These are phyloP conservation scores for Fusarium gaditjirri DNA, from an alignment of 2,329 filamentous ascomycete species.

Conservation along the genomic window DNA sequence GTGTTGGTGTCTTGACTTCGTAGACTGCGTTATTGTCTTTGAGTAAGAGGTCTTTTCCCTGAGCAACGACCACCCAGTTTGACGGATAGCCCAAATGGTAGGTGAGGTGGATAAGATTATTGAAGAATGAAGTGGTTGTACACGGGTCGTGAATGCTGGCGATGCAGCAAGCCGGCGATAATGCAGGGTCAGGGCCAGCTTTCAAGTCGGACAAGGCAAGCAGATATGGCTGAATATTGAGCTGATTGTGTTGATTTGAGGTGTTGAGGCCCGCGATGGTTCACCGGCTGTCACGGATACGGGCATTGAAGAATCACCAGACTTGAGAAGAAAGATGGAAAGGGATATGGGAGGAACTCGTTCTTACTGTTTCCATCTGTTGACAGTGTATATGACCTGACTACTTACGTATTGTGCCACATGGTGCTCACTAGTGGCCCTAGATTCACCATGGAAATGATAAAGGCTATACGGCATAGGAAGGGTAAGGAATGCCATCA, in stretches of 20 bases:
- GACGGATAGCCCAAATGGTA: not conserved
- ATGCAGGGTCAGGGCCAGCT: slow-evolving; percentile 4
- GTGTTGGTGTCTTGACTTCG: not conserved
- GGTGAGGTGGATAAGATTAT: not conserved
- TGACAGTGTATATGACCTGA: not conserved
- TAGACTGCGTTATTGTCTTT: not conserved
- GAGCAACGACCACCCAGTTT: not conserved
- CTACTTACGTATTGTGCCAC: not conserved
- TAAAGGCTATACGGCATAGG: not conserved
- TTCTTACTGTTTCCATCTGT: not conserved
- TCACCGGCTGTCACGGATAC: not conserved
- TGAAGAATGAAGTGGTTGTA: slow-evolving; percentile 11
- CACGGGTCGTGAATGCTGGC: slow-evolving; percentile 10
- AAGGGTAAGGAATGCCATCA: not conserved
- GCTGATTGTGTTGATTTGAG: not conserved
- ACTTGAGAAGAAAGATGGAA: not conserved
- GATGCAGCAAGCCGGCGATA: slow-evolving; percentile 17
- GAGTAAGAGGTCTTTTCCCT: not conserved
- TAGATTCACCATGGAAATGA: not conserved
- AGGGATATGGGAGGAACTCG: not conserved
- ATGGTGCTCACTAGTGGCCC: not conserved
- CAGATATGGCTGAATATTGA: slow-evolving; percentile 7
- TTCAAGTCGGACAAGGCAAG: slow-evolving; percentile 11
- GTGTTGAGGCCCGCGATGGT: not conserved
- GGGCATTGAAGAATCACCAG: not conserved